Conservation (phyloP, 1,284 basidiomycete species). For the Malassezia japonica region DNA sequence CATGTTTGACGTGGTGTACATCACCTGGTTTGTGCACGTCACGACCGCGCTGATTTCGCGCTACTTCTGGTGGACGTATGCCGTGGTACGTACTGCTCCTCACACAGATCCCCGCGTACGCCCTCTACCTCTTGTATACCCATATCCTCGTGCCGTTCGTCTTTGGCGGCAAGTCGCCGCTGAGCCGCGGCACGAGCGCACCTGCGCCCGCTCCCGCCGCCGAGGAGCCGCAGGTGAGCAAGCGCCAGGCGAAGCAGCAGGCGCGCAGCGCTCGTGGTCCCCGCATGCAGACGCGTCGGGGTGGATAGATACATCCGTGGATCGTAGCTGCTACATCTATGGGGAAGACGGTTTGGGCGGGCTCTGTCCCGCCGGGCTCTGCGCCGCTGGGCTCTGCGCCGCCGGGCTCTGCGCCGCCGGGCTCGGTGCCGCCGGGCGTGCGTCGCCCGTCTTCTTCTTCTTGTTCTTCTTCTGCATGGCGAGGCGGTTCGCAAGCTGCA, state of each 20-base stretch:
- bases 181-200: conserved; percentile 3
- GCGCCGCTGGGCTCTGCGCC: conserved; percentile 1
- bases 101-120: conserved; percentile 47
- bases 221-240: conserved; percentile 20
- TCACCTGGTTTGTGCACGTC: conserved; percentile 49
- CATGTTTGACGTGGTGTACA: conserved; percentile 49
- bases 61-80: conserved; percentile 17
- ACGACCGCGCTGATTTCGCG: conserved; percentile 33
- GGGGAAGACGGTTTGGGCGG: too few species aligned
- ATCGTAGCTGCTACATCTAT: too few species aligned
- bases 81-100: conserved; percentile 7
- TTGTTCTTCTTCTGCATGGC: conserved; percentile 30
- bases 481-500: conserved; percentile 42
- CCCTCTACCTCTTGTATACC: conserved; percentile 32
- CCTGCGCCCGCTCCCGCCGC: neutral
- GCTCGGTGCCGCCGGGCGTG: neutral
- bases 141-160: conserved; percentile 42
- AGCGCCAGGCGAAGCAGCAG: conserved; percentile 44
- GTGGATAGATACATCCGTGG: too few species aligned
- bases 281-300: conserved; percentile 28
- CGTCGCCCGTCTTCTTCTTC: neutral
- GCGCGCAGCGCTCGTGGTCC: conserved; percentile 34
- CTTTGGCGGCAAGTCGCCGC: conserved; percentile 29
- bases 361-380: too few species aligned
- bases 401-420: neutral